phyloP scores from a whole-genome alignment of 2,329 filamentous ascomycete species.

The Pseudonectria foliicola region DNA sequence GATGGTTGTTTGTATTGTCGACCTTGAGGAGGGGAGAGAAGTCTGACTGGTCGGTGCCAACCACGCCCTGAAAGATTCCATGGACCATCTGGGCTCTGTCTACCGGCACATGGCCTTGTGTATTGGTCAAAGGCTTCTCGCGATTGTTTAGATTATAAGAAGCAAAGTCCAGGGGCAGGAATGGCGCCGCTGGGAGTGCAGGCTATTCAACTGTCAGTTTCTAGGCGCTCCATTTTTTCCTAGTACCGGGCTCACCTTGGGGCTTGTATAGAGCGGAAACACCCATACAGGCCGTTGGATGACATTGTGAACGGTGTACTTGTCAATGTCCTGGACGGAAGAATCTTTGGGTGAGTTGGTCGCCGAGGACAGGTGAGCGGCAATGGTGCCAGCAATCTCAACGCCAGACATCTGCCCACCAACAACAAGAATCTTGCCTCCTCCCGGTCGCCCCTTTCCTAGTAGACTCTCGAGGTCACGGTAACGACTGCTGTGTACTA shows the following conservation, averaged over 20 bases:
- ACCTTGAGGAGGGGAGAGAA: constrained; percentile 39
- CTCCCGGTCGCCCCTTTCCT: constrained; percentile 26
- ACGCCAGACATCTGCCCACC: constrained; percentile 80
- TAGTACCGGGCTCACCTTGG: constrained; percentile 32
- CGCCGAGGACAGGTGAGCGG: constrained; percentile 61
- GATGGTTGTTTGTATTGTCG: constrained; percentile 30
- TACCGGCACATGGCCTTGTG: constrained; percentile 55
- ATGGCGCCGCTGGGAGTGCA: constrained; percentile 44
- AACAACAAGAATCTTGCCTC: constrained; percentile 62
- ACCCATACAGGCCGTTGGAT: constrained; percentile 65
- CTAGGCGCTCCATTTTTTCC: not conserved
- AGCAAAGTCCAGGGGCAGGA: constrained; percentile 65
- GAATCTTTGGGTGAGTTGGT: constrained; percentile 42
- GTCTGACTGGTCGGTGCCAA: constrained; percentile 49
- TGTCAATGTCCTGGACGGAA: constrained; percentile 34
- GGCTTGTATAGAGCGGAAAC: constrained; percentile 52
- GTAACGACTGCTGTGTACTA: constrained; percentile 64
- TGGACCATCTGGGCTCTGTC: constrained; percentile 51
- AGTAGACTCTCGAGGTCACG: constrained; percentile 46
- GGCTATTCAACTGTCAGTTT: constrained; percentile 31
- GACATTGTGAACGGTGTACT: constrained; percentile 60
- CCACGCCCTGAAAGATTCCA: constrained; percentile 36
- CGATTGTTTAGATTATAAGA: constrained; percentile 64
- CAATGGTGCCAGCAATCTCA: constrained; percentile 67
- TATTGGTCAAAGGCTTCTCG: constrained; percentile 51